Percentiles rank a stretch among this genome's conserved stretches.
Evolutionary conservation across 306 rosid species (phyloP).

Genomic region (Prunus mira): DNA sequence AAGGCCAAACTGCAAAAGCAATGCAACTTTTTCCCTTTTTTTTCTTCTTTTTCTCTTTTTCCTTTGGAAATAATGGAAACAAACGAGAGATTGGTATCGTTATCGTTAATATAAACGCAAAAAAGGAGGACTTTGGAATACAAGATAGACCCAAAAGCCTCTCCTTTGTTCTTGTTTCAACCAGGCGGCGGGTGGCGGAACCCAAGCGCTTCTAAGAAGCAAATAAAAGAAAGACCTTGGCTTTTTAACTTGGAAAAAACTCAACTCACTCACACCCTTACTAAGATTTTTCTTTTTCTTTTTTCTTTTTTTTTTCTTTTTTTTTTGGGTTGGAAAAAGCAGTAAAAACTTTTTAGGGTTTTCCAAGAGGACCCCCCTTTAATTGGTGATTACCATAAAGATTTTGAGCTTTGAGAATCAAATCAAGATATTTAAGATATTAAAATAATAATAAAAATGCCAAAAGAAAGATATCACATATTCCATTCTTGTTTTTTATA

Average conservation of each 20-base stretch:
- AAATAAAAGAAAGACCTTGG: constrained; percentile 1
- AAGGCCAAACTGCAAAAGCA: constrained; percentile 6
- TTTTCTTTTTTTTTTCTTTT: neutral
- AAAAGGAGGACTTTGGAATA: constrained; percentile 25
- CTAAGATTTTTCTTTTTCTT: neutral
- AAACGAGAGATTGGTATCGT: neutral
- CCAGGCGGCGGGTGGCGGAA: constrained; percentile 36
- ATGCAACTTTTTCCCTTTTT: constrained; percentile 14
- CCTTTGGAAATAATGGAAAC: neutral
- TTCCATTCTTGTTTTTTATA: neutral
- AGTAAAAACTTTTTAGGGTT: constrained; percentile 3
- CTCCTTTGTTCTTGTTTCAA: constrained; percentile 4
- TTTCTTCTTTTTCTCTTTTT: neutral
- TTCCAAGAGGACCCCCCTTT: neutral
- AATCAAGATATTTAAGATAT: constrained; percentile 11
- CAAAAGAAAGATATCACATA: neutral
- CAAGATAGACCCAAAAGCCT: constrained; percentile 23
- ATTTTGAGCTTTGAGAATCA: constrained; percentile 30
- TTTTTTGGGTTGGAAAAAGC: neutral
- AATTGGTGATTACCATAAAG: constrained; percentile 15
- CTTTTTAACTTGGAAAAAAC: neutral
- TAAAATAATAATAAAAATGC: too few species aligned
- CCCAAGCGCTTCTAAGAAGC: neutral
- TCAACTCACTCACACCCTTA: neutral
- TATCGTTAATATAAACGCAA: neutral